Evolutionary conservation across 768 basidiomycete genomes (phyloP).

Genomic region (Aureoboletus auriporus): DNA sequence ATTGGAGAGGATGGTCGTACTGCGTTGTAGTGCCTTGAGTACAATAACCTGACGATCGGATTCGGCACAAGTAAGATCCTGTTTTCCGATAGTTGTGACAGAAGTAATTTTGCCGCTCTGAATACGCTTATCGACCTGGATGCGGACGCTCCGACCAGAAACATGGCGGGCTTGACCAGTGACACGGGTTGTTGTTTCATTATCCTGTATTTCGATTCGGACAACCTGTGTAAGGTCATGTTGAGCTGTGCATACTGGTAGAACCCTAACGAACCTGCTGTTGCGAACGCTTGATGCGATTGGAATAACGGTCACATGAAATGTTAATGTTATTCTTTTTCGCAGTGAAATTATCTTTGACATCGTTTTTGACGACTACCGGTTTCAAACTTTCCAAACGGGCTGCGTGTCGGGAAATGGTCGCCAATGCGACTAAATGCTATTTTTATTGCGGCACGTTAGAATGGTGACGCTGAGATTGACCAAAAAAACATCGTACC

Average conservation of each 20-base stretch:
- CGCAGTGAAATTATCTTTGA: constrained; percentile 25
- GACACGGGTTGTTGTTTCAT: constrained; percentile 3
- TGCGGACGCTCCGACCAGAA: constrained; percentile 35
- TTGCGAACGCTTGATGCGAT: constrained; percentile 34
- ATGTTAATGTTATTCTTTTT: constrained; percentile 33
- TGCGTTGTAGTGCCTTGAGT: constrained; percentile 17
- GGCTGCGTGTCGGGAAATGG: constrained; percentile 41
- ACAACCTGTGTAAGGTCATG: constrained; percentile 11
- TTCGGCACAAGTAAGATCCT: constrained; percentile 55
- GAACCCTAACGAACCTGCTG: constrained; percentile 35
- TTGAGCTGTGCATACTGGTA: too few species aligned
- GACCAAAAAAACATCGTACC: constrained; percentile 21
- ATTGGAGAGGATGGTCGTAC: constrained; percentile 11
- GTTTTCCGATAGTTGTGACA: constrained; percentile 52
- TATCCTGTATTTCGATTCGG: constrained; percentile 13
- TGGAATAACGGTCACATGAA: constrained; percentile 40
- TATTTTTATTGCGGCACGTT: constrained; percentile 12
- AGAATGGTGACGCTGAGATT: not conserved
- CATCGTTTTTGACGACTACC: constrained; percentile 37
- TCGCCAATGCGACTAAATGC: constrained; percentile 44
- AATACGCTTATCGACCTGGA: constrained; percentile 25
- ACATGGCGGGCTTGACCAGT: constrained; percentile 20
- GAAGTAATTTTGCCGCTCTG: constrained; percentile 16
- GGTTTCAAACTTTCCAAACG: constrained; percentile 51
- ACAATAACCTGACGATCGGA: constrained; percentile 19